Percentiles rank a stretch among this genome's conserved stretches.
Evolutionary conservation across 306 rosid genomes (phyloP).

Genomic region (Dalbergia oliveri): DNA sequence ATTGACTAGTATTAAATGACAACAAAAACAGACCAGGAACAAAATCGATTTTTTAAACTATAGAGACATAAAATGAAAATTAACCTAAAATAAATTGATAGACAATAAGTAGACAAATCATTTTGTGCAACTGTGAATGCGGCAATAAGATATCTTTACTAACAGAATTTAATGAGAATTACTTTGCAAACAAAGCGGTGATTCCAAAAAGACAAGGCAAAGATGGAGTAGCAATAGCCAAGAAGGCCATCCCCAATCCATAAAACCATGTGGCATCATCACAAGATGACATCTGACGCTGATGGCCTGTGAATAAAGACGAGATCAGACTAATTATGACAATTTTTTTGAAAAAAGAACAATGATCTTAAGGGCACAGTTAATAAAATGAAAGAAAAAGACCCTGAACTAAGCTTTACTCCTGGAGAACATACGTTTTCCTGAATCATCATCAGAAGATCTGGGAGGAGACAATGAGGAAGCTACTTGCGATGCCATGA

Average conservation of each 20-base stretch:
- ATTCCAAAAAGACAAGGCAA: conserved; percentile 59
- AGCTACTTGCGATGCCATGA: conserved; percentile 54
- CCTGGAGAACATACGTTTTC: conserved; percentile 68
- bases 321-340: conserved; percentile 17
- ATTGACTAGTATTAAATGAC: conserved; percentile 1
- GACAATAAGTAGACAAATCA: conserved; percentile 23
- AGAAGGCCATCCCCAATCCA: conserved; percentile 54
- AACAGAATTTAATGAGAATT: conserved; percentile 40
- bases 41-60: not conserved
- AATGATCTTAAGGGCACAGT: conserved; percentile 12
- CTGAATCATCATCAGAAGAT: conserved; percentile 68
- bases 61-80: conserved; percentile 22
- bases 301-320: conserved; percentile 68
- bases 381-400: conserved; percentile 10
- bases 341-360: not conserved
- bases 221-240: conserved; percentile 50
- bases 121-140: conserved; percentile 7
- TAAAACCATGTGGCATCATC: conserved; percentile 50
- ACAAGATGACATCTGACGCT: conserved; percentile 60
- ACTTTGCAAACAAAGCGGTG: conserved; percentile 87
- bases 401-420: conserved; percentile 29
- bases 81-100: conserved; percentile 23
- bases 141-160: conserved; percentile 22
- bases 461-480: conserved; percentile 58
- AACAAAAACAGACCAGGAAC: conserved; percentile 23